phyloP scores from a whole-genome alignment of 176 grass and related monocot genomes.

The Eleusine indica region DNA sequence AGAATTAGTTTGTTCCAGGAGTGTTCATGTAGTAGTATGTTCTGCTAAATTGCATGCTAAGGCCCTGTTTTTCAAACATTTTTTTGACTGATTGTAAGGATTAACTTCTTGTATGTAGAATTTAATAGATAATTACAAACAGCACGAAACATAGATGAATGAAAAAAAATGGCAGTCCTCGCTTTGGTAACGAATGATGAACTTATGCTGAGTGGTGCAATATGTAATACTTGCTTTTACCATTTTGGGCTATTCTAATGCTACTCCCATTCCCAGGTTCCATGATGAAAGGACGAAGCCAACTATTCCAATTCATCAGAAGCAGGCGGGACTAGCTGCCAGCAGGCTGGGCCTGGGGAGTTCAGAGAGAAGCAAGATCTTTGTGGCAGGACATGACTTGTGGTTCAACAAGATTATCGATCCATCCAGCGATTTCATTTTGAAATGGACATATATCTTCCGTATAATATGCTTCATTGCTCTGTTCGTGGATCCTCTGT shows the following conservation, averaged over 20 bases:
- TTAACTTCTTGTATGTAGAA: background rate
- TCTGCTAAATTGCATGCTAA: background rate
- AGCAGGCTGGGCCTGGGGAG: constrained; percentile 42
- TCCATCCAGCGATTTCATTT: constrained; percentile 68
- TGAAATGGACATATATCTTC: constrained; percentile 78
- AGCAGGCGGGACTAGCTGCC: constrained; percentile 30
- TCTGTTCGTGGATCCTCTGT: constrained; percentile 86
- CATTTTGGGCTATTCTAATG: constrained; percentile 11
- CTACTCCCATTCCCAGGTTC: constrained; percentile 49
- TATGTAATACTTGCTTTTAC: constrained; percentile 2
- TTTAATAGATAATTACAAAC: background rate
- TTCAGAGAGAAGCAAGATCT: constrained; percentile 48
- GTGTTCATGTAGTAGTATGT: background rate
- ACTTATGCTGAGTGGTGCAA: background rate
- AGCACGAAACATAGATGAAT: background rate
- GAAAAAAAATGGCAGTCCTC: background rate
- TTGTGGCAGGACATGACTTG: constrained; percentile 50
- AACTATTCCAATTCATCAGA: constrained; percentile 60
- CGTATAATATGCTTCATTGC: constrained; percentile 68
- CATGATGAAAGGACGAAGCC: constrained; percentile 77
- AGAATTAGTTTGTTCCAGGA: background rate
- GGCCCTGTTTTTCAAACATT: background rate
- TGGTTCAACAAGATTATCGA: constrained; percentile 68
- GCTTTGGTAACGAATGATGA: background rate
- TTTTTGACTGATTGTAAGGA: background rate